Evolutionary conservation across 257 asterid species (phyloP).

Genomic region (Leptodermis oblonga): DNA sequence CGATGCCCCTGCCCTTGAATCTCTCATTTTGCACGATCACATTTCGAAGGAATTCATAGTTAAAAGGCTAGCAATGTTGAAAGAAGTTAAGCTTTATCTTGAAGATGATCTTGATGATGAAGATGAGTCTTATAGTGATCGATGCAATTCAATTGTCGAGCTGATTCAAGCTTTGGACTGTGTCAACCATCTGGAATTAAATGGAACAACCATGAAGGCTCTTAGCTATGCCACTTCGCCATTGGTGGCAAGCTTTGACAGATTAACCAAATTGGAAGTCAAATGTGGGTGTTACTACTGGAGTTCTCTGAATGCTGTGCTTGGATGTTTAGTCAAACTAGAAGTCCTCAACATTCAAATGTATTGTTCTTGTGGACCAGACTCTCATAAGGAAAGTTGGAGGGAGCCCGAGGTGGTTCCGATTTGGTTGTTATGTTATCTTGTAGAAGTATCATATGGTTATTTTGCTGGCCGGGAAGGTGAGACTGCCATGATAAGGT

Average conservation of each 20-base stretch:
- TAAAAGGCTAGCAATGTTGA: neutral
- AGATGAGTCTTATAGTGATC: too few relatives aligned
- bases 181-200: neutral
- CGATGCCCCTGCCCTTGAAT: neutral
- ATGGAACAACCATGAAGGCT: neutral
- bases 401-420: slow-evolving; percentile 17
- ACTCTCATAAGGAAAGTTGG: slow-evolving; percentile 14
- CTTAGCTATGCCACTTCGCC: slow-evolving; percentile 1
- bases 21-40: neutral
- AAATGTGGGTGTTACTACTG: neutral
- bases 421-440: slow-evolving; percentile 7
- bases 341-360: neutral
- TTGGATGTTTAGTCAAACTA: neutral
- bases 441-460: neutral
- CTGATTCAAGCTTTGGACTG: neutral
- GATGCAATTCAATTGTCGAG: neutral
- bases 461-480: neutral
- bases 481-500: slow-evolving; percentile 19
- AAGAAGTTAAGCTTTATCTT: neutral
- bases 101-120: neutral
- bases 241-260: neutral
- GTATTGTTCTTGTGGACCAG: neutral
- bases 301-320: neutral
- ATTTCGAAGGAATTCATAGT: neutral
- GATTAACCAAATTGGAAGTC: neutral